Percentiles rank a stretch among this genome's conserved stretches.
These are phyloP conservation scores for Coemansia sp. DNA, from an alignment of 192 early-diverging fungal species.

Conservation along the genomic window DNA sequence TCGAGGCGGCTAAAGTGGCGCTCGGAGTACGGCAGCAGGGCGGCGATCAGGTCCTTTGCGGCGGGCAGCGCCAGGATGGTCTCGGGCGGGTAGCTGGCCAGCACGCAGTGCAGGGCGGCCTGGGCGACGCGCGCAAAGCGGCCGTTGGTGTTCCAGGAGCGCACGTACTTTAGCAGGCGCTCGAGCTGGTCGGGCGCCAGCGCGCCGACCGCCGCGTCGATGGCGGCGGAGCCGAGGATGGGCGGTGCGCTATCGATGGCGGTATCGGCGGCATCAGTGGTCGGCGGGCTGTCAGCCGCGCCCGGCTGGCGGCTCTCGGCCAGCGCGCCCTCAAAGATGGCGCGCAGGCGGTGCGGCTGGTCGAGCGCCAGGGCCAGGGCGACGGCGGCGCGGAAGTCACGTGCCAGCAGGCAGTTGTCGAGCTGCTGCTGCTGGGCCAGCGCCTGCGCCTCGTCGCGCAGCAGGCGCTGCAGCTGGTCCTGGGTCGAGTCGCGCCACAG, in stretches of 20 bases:
- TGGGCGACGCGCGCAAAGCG: conserved; percentile 78
- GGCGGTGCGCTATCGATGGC: background rate
- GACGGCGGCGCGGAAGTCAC: conserved; percentile 92
- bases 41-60: conserved; percentile 80
- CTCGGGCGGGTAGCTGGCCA: conserved; percentile 63
- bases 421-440: conserved; percentile 89
- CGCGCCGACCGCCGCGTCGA: conserved; percentile 67
- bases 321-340: conserved; percentile 64
- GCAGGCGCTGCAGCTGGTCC: conserved; percentile 73
- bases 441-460: conserved; percentile 57
- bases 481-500: conserved; percentile 92
- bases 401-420: conserved; percentile 75
- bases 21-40: conserved; percentile 84
- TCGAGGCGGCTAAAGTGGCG: conserved; percentile 84
- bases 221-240: conserved; percentile 40
- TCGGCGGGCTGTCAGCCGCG: conserved; percentile 3
- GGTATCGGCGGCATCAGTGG: background rate
- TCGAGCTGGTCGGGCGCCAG: conserved; percentile 68
- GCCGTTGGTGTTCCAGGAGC: conserved; percentile 94
- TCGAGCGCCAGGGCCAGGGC: conserved; percentile 82
- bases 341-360: conserved; percentile 80
- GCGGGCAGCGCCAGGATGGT: conserved; percentile 70
- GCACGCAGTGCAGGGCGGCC: conserved; percentile 71
- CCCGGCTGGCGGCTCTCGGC: conserved; percentile 35
- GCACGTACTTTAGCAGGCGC: conserved; percentile 75